Conservation (phyloP, 768 basidiomycete genomes). For the Psilocybe subaeruginosa region DNA sequence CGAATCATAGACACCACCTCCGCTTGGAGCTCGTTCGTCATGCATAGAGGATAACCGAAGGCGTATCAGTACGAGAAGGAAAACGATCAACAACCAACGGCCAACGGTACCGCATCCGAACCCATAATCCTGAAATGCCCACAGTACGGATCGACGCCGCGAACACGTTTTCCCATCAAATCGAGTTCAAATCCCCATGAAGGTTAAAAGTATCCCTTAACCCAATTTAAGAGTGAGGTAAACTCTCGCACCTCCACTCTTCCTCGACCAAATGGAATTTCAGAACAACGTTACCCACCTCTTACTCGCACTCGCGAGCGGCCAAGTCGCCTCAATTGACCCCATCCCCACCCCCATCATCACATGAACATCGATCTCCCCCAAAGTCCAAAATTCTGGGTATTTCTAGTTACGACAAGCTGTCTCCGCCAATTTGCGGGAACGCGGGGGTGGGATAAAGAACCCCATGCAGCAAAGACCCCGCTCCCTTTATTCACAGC, state of each 20-base stretch:
- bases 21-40: background rate
- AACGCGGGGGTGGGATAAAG: too few relatives aligned
- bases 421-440: background rate
- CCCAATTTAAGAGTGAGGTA: background rate
- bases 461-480: too few relatives aligned
- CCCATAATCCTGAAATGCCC: background rate
- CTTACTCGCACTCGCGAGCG: background rate
- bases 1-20: background rate
- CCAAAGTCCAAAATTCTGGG: background rate
- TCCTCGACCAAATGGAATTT: background rate
- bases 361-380: background rate
- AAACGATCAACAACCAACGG: background rate
- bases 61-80: background rate
- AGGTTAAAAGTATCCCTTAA: background rate
- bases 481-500: background rate
- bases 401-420: background rate
- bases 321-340: background rate
- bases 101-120: background rate
- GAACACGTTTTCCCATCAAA: background rate
- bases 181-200: background rate
- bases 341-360: background rate
- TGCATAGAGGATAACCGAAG: background rate
- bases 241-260: background rate
- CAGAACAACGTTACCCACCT: background rate
- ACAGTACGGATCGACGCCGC: background rate